These are phyloP conservation scores for Colletotrichum abscissum DNA, from an alignment of 2,329 filamentous ascomycete species.

Conservation along the genomic window DNA sequence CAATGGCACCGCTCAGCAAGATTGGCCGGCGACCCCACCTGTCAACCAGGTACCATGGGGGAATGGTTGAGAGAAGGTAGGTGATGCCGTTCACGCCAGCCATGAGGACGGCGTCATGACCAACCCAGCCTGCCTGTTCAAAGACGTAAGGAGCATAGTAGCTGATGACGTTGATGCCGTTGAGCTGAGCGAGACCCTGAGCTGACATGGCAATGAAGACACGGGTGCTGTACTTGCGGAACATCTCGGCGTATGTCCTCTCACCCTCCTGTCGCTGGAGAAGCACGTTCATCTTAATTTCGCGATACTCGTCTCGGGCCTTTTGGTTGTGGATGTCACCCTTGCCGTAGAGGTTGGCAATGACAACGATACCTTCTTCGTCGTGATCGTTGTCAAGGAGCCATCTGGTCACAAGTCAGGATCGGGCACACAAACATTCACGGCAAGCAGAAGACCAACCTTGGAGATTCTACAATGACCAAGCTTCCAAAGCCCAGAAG, in stretches of 20 bases:
- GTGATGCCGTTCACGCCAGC: conserved; percentile 93
- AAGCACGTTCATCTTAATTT: conserved; percentile 98
- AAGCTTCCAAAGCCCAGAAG: conserved; percentile 88
- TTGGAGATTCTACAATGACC: conserved; percentile 95
- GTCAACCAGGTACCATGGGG: conserved; percentile 97
- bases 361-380: conserved; percentile 97
- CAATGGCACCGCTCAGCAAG: conserved; percentile 86
- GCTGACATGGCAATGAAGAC: conserved; percentile 99
- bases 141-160: conserved; percentile 98
- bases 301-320: conserved; percentile 94
- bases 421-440: conserved; percentile 14
- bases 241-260: conserved; percentile 93
- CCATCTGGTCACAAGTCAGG: conserved; percentile 71
- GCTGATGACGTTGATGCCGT: conserved; percentile 99
- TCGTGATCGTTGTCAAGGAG: conserved; percentile 97
- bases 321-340: conserved; percentile 95
- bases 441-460: conserved; percentile 62
- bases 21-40: conserved; percentile 90
- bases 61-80: conserved; percentile 91
- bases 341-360: conserved; percentile 95
- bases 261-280: conserved; percentile 95
- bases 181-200: conserved; percentile 93
- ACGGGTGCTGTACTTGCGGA: conserved; percentile 87
- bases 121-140: conserved; percentile 95
- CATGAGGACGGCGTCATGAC: conserved; percentile 93